Evolutionary conservation across 805 yeast species (phyloP).

Genomic region (Schwanniomyces vanrijiae): DNA sequence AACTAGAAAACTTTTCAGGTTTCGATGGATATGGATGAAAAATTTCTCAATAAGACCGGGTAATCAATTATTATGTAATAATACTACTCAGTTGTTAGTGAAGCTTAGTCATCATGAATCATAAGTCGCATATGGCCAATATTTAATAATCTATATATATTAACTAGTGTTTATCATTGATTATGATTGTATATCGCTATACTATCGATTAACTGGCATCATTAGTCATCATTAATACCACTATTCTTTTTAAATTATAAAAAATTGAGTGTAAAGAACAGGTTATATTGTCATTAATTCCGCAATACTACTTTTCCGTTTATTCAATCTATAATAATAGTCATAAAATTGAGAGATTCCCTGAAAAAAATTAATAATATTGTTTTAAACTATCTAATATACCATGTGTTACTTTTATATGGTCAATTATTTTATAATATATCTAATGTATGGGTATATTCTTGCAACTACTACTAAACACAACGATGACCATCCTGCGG

Average conservation of each 20-base stretch:
- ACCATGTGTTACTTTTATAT: no score
- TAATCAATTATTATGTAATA: conserved; percentile 2
- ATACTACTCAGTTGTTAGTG: background rate
- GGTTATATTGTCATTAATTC: no score
- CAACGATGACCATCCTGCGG: conserved; percentile 29
- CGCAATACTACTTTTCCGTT: no score
- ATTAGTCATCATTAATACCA: no score
- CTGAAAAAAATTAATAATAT: no score
- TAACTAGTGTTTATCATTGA: background rate
- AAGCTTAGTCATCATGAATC: conserved; percentile 1
- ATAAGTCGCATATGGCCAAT: conserved; percentile 2
- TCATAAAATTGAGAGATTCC: no score
- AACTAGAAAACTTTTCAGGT: conserved; percentile 1
- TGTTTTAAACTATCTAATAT: no score
- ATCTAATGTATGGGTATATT: background rate
- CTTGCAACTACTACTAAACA: background rate
- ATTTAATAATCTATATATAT: background rate
- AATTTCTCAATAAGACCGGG: conserved; percentile 2
- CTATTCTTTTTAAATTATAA: no score
- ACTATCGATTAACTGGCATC: no score
- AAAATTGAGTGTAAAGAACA: no score
- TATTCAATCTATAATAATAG: no score
- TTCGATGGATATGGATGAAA: conserved; percentile 6
- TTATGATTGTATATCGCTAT: background rate
- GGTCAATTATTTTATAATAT: no score